Conservation (phyloP, 139 green algal species). For the Chlorella sp. region DNA sequence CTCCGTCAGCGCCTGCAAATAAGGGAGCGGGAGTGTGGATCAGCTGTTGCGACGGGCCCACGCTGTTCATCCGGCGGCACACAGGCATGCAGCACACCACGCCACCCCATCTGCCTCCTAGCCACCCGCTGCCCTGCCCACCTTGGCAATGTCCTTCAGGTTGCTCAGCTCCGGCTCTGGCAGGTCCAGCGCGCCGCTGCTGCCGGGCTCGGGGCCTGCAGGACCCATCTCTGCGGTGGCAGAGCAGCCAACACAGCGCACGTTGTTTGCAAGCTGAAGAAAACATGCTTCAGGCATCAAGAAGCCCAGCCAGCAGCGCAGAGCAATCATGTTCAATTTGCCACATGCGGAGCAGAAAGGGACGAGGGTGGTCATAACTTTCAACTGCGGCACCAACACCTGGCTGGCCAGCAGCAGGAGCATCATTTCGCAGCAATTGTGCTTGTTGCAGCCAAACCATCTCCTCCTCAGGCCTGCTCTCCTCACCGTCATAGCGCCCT, state of each 20-base stretch:
- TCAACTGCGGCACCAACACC: no score
- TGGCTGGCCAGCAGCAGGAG: neutral
- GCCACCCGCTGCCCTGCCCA: neutral
- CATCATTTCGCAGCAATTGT: neutral
- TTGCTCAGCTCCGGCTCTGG: conserved; percentile 80
- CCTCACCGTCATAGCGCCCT: conserved; percentile 17
- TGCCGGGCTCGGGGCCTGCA: conserved; percentile 2
- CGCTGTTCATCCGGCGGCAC: no score
- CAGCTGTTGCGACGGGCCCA: no score
- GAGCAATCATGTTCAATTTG: no score
- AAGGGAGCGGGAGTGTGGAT: neutral
- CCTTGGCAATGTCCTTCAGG: conserved; percentile 82
- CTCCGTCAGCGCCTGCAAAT: conserved; percentile 52
- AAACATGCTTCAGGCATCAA: no score
- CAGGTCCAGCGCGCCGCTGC: conserved; percentile 64
- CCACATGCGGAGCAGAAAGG: neutral
- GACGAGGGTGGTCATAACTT: neutral
- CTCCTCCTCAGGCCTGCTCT: neutral
- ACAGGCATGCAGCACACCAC: no score
- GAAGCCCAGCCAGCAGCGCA: no score
- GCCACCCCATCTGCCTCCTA: neutral
- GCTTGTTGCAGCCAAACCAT: no score
- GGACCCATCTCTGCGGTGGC: neutral
- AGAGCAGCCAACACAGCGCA: no score
- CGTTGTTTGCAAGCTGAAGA: no score